Evolutionary conservation across 345 rosid genomes (phyloP), one percentile per base, ranked within the genome.

Genomic region (Salix brachista): DNA sequence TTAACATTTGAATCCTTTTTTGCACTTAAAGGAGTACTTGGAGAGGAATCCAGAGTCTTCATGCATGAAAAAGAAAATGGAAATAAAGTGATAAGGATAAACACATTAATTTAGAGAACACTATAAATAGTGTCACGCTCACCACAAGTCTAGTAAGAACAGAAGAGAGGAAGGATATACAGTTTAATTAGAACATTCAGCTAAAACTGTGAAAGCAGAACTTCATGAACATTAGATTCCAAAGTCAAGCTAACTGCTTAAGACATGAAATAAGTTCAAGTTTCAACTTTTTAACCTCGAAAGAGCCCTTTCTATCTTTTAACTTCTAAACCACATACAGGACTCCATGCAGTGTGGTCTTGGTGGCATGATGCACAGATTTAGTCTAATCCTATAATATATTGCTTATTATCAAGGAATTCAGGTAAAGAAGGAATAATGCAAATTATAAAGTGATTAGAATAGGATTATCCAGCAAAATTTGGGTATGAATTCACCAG

Each of bases 11-110:
- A 76, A 69, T 89, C 93, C 83, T 83, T 89, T 83, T 79, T 80
- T 17, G 67, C 25, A 75, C 75, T 65, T 30, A 42, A 50, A 68
- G 88, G 81, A 48, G 80, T 72, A 76, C 90, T 82, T 78, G 85
- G 80, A 79, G 89, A 82, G 72, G 88, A 84, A 78, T 86, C 94
- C 80, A 89, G 78, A 19, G 83, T 84, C 98, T 93, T 75, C 77
- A 80, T 46, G 70, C 79, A 83, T 23, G 36, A 82, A 18, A 70
- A 13, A 56, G 70, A 39, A 50, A 61, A 76, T 37, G 67, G 34
- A 62, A 75, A 78, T 54, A 74, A 58, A 78, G 30, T 9, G 13
- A 30, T 68, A 25, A 32, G 56, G 46, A 61, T 67, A 67, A 71
- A 54, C 26, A 1, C 18, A 46, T 46, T 14, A 46, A 46, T 46